Conservation (phyloP, 495 filamentous ascomycete species). For the Lichenothelia convexa region DNA sequence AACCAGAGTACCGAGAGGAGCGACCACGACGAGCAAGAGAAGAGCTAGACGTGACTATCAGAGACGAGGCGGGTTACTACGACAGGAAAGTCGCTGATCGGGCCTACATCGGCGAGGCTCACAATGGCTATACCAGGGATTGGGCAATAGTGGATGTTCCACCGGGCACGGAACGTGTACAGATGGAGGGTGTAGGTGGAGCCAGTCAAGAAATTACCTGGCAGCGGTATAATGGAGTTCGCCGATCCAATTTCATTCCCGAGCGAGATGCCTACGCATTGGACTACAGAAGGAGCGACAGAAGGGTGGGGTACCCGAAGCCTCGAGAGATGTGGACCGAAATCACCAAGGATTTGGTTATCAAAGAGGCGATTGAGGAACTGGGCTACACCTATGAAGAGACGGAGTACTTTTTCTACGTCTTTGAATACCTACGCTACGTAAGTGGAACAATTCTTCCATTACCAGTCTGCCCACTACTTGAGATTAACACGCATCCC, state of each 20-base stretch:
- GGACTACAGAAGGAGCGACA: slow-evolving; percentile 14
- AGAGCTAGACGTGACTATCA: too few relatives aligned
- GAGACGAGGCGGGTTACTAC: slow-evolving; percentile 48
- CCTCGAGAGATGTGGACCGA: slow-evolving; percentile 72
- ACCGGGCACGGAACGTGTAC: slow-evolving; percentile 55
- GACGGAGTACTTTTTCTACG: slow-evolving; percentile 74
- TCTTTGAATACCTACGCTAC: slow-evolving; percentile 77
- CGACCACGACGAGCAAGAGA: slow-evolving; percentile 8
- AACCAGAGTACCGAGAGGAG: slow-evolving; percentile 19
- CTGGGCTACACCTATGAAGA: slow-evolving; percentile 84
- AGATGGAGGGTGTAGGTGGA: slow-evolving; percentile 55
- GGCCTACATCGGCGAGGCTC: slow-evolving; percentile 45
- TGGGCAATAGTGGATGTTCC: slow-evolving; percentile 68
- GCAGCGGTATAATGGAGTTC: slow-evolving; percentile 58
- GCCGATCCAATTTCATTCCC: slow-evolving; percentile 47
- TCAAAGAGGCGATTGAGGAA: slow-evolving; percentile 69
- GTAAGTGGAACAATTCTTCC: slow-evolving; percentile 33
- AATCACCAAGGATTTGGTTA: slow-evolving; percentile 84
- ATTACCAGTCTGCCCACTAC: not conserved
- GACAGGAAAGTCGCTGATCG: slow-evolving; percentile 38
- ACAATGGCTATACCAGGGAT: slow-evolving; percentile 46
- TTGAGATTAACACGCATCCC: slow-evolving; percentile 4
- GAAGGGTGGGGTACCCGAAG: slow-evolving; percentile 5
- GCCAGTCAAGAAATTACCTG: slow-evolving; percentile 50
- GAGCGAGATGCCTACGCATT: slow-evolving; percentile 23